Conservation (phyloP, 345 rosid genomes). For the Draba incana region DNA sequence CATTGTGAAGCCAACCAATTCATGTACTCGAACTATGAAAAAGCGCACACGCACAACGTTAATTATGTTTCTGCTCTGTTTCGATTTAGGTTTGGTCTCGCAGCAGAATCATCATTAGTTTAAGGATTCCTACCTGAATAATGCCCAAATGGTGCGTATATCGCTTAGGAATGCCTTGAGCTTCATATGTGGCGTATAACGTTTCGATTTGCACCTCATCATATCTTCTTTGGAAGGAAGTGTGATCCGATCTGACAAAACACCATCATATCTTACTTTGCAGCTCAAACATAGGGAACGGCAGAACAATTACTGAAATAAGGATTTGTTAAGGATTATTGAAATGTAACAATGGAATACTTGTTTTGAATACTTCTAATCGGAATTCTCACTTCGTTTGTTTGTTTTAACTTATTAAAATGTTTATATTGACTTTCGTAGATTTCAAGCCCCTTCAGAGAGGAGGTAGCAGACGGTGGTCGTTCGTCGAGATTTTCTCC, state of each 20-base stretch:
- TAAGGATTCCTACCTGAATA: conserved; percentile 49
- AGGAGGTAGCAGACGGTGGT: too few relatives aligned
- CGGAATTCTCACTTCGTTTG: too few relatives aligned
- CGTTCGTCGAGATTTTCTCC: too few relatives aligned
- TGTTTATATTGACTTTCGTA: too few relatives aligned
- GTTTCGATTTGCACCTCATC: conserved; percentile 59
- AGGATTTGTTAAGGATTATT: not conserved
- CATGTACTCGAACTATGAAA: too few relatives aligned
- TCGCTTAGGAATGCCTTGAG: conserved; percentile 60
- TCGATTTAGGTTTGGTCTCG: not conserved
- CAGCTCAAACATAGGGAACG: conserved; percentile 65
- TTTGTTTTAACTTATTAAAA: too few relatives aligned
- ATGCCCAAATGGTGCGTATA: conserved; percentile 56
- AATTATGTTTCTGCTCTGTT: not conserved
- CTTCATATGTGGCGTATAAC: conserved; percentile 56
- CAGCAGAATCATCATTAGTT: not conserved
- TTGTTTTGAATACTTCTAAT: too few relatives aligned
- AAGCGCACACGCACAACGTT: not conserved
- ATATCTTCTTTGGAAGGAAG: conserved; percentile 37
- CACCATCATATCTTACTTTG: conserved; percentile 96
- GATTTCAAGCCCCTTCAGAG: too few relatives aligned
- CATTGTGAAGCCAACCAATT: conserved; percentile 56
- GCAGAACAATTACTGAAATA: conserved; percentile 54
- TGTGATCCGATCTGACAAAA: conserved; percentile 58
- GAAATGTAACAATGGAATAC: not conserved